These are phyloP conservation scores for Warburgia ugandensis DNA, from an alignment of 164 flowering plant species.

Conservation along the genomic window DNA sequence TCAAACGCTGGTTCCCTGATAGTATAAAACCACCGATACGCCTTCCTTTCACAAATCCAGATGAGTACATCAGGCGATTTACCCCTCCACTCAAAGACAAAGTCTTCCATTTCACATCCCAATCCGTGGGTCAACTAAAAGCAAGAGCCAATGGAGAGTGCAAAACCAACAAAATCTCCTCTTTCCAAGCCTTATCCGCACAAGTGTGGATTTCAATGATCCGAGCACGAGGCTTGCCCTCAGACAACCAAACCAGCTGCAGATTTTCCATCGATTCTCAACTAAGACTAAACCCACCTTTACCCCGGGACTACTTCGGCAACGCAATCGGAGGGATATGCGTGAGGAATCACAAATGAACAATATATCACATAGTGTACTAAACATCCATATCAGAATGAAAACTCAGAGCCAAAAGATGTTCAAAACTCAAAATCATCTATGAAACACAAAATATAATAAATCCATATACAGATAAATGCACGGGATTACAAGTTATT, in stretches of 20 bases:
- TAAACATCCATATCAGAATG: too few species aligned
- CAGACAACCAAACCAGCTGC: conserved; percentile 22
- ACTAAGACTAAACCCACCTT: conserved; percentile 31
- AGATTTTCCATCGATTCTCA: conserved; percentile 25
- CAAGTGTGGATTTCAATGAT: conserved; percentile 30
- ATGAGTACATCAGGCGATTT: neutral
- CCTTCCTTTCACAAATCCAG: conserved; percentile 6
- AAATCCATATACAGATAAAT: too few species aligned
- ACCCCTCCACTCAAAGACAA: conserved; percentile 6
- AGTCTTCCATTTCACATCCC: conserved; percentile 10
- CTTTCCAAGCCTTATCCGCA: conserved; percentile 18
- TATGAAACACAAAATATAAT: too few species aligned
- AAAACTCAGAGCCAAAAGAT: too few species aligned
- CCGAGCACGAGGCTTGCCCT: conserved; percentile 4
- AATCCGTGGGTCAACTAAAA: conserved; percentile 3
- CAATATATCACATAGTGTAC: too few species aligned
- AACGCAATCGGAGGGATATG: conserved; percentile 12
- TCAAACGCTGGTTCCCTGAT: neutral
- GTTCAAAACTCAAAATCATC: too few species aligned
- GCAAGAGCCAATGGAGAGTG: conserved; percentile 8
- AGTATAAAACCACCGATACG: neutral
- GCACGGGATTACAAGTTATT: too few species aligned
- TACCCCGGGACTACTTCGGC: conserved; percentile 42
- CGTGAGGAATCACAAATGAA: too few species aligned
- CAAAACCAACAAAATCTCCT: conserved; percentile 7